Evolutionary conservation across 345 rosid species (phyloP).

Genomic region (Ailanthus altissimus): DNA sequence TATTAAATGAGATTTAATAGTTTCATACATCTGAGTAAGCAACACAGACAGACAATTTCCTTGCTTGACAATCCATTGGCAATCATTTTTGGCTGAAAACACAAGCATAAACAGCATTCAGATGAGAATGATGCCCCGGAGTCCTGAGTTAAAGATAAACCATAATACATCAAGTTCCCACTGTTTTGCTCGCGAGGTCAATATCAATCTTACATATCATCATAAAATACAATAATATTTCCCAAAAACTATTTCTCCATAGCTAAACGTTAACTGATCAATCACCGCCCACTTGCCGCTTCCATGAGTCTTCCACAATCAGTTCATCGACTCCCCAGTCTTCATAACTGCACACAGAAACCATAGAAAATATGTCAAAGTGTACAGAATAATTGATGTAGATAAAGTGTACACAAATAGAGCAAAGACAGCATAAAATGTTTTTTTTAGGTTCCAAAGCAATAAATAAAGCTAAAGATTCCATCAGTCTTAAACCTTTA

Average conservation of each 20-base stretch:
- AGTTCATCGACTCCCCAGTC: conserved; percentile 91
- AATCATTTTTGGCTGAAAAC: background rate
- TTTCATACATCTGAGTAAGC: no score
- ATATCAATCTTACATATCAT: background rate
- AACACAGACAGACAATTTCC: background rate
- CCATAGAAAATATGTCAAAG: background rate
- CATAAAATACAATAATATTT: background rate
- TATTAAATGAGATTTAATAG: no score
- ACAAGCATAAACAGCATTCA: background rate
- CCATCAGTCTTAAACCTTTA: background rate
- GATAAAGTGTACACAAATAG: background rate
- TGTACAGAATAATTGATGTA: background rate
- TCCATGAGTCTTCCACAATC: conserved; percentile 94
- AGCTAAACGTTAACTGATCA: conserved; percentile 22
- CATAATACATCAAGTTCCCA: background rate
- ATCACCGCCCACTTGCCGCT: conserved; percentile 92
- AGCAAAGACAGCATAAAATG: background rate
- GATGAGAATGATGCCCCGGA: background rate
- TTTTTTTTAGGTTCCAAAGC: background rate
- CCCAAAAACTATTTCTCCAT: background rate
- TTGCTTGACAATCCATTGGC: background rate
- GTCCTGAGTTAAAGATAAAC: background rate
- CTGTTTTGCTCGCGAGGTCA: background rate
- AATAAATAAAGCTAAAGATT: background rate
- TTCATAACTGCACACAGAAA: conserved; percentile 49